Evolutionary conservation across 2,329 filamentous ascomycete genomes (phyloP).

Genomic region (Penicillium occitanis): DNA sequence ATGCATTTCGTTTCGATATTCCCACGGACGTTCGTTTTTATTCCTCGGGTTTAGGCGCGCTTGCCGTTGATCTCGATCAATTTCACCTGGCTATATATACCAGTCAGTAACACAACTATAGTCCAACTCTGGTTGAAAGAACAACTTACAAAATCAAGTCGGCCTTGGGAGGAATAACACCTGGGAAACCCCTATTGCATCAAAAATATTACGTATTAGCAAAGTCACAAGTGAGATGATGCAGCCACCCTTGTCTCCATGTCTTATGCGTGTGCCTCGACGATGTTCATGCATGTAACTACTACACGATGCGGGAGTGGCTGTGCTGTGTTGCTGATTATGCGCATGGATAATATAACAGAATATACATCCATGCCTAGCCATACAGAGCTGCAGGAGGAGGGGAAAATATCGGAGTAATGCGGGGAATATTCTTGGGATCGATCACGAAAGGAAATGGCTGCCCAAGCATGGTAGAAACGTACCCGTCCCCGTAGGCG

Average conservation of each 20-base stretch:
- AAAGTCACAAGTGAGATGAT: not conserved
- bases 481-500: slow-evolving; percentile 44
- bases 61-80: slow-evolving; percentile 61
- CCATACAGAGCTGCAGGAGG: not conserved
- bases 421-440: slow-evolving; percentile 7
- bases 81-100: slow-evolving; percentile 60
- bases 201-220: slow-evolving; percentile 4
- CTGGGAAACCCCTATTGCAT: slow-evolving; percentile 68
- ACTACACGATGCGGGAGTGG: slow-evolving; percentile 5
- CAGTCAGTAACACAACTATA: slow-evolving; percentile 4
- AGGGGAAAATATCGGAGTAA: slow-evolving; percentile 5
- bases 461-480: slow-evolving; percentile 20
- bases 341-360: not conserved
- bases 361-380: not conserved
- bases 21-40: not conserved
- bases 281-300: not conserved
- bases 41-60: slow-evolving; percentile 5
- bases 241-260: not conserved
- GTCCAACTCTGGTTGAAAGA: slow-evolving; percentile 2
- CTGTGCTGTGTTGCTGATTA: not conserved
- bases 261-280: not conserved
- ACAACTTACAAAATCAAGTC: slow-evolving; percentile 76
- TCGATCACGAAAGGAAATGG: not conserved
- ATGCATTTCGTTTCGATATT: not conserved
- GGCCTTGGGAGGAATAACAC: slow-evolving; percentile 72